Evolutionary conservation across 306 rosid species (phyloP).

Genomic region (Betula pendula): DNA sequence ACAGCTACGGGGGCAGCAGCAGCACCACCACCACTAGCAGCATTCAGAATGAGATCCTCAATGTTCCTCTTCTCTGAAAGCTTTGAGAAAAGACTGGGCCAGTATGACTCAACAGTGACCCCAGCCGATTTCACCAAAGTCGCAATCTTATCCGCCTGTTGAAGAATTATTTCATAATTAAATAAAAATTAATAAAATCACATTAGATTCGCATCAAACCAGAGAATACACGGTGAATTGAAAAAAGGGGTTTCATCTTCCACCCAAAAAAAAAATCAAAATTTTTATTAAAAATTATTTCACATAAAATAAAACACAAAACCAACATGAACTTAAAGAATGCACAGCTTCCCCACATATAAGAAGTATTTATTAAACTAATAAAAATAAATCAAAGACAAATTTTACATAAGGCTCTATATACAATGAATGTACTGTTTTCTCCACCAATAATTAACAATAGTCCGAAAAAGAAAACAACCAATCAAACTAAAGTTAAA

Average conservation of each 20-base stretch:
- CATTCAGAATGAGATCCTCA: slow-evolving; percentile 60
- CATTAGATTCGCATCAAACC: not conserved
- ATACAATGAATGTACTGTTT: too few relatives aligned
- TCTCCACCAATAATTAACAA: too few relatives aligned
- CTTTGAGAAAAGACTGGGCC: slow-evolving; percentile 71
- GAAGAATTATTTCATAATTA: not conserved
- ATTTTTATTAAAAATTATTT: not conserved
- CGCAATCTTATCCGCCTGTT: slow-evolving; percentile 68
- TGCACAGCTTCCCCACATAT: not conserved
- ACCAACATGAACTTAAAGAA: not conserved
- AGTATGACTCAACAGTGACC: slow-evolving; percentile 55
- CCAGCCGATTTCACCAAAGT: slow-evolving; percentile 55
- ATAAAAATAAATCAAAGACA: not conserved
- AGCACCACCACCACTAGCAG: slow-evolving; percentile 48
- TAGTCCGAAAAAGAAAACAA: too few relatives aligned
- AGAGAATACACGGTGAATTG: too few relatives aligned
- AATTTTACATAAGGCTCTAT: too few relatives aligned
- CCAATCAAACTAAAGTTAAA: too few relatives aligned
- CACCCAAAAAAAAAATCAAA: not conserved
- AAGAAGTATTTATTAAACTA: not conserved
- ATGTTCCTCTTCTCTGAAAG: slow-evolving; percentile 64
- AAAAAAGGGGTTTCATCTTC: not conserved
- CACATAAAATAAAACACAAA: not conserved
- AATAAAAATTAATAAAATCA: not conserved
- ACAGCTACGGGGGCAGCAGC: slow-evolving; percentile 47